Evolutionary conservation across 2,329 filamentous ascomycete species (phyloP), one percentile per base, ranked within the genome.

Genomic region (Ceratocystiopsis sp.): DNA sequence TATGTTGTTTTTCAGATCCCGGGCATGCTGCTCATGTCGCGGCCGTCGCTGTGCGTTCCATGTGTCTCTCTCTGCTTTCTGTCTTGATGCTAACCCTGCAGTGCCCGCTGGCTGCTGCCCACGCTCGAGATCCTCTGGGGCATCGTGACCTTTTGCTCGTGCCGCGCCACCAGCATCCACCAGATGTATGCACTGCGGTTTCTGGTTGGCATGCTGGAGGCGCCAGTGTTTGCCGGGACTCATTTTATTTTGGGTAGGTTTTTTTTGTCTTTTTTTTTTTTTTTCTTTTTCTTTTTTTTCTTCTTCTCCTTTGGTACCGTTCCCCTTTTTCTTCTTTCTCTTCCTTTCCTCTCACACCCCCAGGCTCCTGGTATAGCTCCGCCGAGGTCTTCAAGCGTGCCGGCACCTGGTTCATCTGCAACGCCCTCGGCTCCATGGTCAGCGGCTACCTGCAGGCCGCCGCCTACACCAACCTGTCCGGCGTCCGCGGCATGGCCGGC

Each of bases 371-470:
- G 52, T 71, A 71, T 53, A 63, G 61, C 44, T 57, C 65, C 21
- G 60, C 65, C 48, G 66, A 71, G 51, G 61, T 66, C 35, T 66
- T 69, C 51, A 60, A 59, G 51, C 64, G 67, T 43, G 18, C 32
- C 13, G 14, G 34, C 16, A n/a, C 39, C 10, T 17, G 40, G 11
- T 40, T 34, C 2, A 35, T 37, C 15, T 33, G 37, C 6, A n/a
- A 18, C 2, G 29, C 18, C 14, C 37, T 35, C 17, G 44, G 37
- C 2, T 34, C 35, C 14, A n/a, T 45, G 14, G 42, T 45, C 34
- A 34, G 29, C 11, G 44, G 44, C 16, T 45, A 40, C 37, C 19
- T 47, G 45, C 45, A 47, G 37, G 39, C 32, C 13, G 45, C 35
- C 32, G 36, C 42, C 33, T 37, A 45, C 40, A 39, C 25, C 15